Base-by-base conservation (phyloP, 306 rosid genomes). In the Psophocarpus tetragonolobus region DNA sequence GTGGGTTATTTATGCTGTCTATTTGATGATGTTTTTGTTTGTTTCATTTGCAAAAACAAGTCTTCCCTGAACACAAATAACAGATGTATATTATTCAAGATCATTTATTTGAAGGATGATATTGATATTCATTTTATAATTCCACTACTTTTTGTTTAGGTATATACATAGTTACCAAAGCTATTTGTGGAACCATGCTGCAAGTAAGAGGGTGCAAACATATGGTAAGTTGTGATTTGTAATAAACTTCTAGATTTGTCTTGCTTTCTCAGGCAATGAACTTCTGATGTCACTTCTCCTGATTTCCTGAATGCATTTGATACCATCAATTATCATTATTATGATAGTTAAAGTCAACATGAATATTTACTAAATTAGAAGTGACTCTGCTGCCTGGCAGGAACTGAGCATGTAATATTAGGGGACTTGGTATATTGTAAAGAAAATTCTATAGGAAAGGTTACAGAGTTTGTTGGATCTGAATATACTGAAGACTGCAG, bases 161-260 rank as follows among this genome's bases (percentile, higher is more conserved):
- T 95, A 95, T 70, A 87, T 95, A 20, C 98, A 95, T 78, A 92
- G 99, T 85, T 95, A 92, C 72, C 99, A 95, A 87, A 95, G 99
- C 91, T 91, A 87, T 83, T 85, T 95, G 80, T 95, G 97, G 99
- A 95, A 92, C 84, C 91, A 92, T 80, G 96, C 97, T 58, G 94
- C 97, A 41, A 95, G 97, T 84, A 78, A 68, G 75, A 92, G 99
- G 86, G 94, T 92, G 86, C 88, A 95, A 82, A 91, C 90, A 80
- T 88, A 87, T 76, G 99, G 99, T 91, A 85, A 72, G 87, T 85
- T 81, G 65, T 74, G 65, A 8, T 72, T 75, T 74, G 44, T 50
- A 41, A 47, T 56, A 24, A 47, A 36, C 68, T 76, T 71, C 66
- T 76, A 26, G 10, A 10, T 81, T 33, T 57, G 50, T 6, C 39